Base-by-base conservation (phyloP, 345 rosid genomes). In the Aegle marmelos region DNA sequence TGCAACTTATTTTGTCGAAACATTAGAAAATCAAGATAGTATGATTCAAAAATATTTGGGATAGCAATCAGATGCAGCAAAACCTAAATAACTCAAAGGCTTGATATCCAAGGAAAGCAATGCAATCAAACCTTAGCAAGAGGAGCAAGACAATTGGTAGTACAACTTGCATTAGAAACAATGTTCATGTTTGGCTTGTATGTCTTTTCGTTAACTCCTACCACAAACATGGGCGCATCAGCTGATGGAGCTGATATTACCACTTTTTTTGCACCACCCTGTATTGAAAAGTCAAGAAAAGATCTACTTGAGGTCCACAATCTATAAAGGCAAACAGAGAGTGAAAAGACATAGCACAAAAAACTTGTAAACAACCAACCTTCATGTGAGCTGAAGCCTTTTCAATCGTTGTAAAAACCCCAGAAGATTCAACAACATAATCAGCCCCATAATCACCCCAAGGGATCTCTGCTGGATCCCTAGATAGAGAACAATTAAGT, bases 221-320 rank as follows among this genome's bases (percentile, higher is more conserved):
- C 90, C 73, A 94, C 99, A 86, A 97, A 94, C 99, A 97, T 97
- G n/a, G 99, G 99, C 80, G 99, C 99, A 81, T 97, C 97, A 57
- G 96, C 96, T 53, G 99, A 97, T 67, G 99, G 99, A 70, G 99
- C 99, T 74, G 99, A 97, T 69, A 97, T 94, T 37, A 94, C 90
- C 57, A 97, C 99, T 79, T 97, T 97, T 86, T 85, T 93, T 36
- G 99, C 98, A 75, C 98, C 99, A 68, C 94, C 99, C 99, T 97
- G 84, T 73, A 80, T 63, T 76, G 70, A 17, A 78, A 72, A 72
- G 4, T 58, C 72, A 62, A 56, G 27, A 73, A 27, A 48, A 64
- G 24, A 10, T 74, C 30, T 48, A 75, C 37, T 57, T 74, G 60
- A 76, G 48, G 34, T 36, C 48, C 27, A 13, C 39, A 79, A 58